Percentiles rank a stretch among this genome's conserved stretches.
These are phyloP conservation scores for Pseudozyma sp. DNA, from an alignment of 1,284 basidiomycete species.

Conservation along the genomic window DNA sequence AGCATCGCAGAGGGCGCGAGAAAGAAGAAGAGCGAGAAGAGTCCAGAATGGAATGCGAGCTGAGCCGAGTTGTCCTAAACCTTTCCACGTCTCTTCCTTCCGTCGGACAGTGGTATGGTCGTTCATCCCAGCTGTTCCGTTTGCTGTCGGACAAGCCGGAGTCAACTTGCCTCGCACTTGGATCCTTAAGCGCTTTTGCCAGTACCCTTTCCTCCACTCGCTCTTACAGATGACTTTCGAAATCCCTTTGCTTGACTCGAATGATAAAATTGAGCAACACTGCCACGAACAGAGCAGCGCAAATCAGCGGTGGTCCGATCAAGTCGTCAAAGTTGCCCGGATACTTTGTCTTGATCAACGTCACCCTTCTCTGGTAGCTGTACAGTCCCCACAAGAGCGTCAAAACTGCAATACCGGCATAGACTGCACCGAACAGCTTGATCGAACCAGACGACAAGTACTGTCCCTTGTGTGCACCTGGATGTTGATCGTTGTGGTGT, in stretches of 20 bases:
- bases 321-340: constrained; percentile 80
- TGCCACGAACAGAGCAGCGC: constrained; percentile 63
- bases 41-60: no score
- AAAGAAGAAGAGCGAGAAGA: no score
- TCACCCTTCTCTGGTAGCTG: constrained; percentile 88
- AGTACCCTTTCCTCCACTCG: not conserved
- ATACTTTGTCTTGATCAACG: constrained; percentile 88
- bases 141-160: no score
- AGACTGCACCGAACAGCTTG: constrained; percentile 83
- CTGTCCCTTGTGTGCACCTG: constrained; percentile 22
- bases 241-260: constrained; percentile 53
- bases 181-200: not conserved
- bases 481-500: constrained; percentile 44
- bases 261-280: constrained; percentile 68
- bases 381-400: constrained; percentile 80
- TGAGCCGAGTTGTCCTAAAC: no score
- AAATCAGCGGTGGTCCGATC: constrained; percentile 66
- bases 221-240: constrained; percentile 27
- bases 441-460: constrained; percentile 71
- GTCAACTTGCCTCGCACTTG: not conserved
- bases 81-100: no score
- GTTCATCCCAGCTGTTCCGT: no score
- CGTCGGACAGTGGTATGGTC: no score
- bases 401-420: constrained; percentile 76
- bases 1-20: no score